phyloP scores from a whole-genome alignment of 495 filamentous ascomycete species.

The Lasiosphaeria ovina region DNA sequence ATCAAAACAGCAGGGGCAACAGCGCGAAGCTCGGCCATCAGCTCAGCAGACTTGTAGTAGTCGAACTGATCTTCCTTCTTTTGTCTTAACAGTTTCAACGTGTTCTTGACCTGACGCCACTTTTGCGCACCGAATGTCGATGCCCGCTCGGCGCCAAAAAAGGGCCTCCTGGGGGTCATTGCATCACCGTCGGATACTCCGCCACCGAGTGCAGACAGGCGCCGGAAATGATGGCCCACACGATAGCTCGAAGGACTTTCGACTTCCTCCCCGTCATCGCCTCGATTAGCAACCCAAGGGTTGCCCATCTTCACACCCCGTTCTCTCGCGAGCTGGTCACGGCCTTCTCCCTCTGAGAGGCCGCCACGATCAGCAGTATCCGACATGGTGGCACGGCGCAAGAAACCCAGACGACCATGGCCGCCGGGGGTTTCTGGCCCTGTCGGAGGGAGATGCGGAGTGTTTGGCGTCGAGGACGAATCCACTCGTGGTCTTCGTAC shows the following conservation, averaged over 20 bases:
- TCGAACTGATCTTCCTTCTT: slow-evolving; percentile 85
- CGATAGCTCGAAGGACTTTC: slow-evolving; percentile 54
- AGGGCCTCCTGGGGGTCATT: slow-evolving; percentile 46
- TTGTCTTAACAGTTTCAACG: slow-evolving; percentile 76
- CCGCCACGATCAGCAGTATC: slow-evolving; percentile 68
- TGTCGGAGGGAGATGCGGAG: slow-evolving; percentile 28
- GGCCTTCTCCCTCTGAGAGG: slow-evolving; percentile 86
- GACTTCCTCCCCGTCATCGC: slow-evolving; percentile 38
- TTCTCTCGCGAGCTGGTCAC: slow-evolving; percentile 61
- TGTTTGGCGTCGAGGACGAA: slow-evolving; percentile 40
- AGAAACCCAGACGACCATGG: slow-evolving; percentile 45
- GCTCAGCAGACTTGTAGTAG: slow-evolving; percentile 90
- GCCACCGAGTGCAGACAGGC: slow-evolving; percentile 69
- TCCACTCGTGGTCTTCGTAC: slow-evolving; percentile 53
- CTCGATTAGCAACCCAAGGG: slow-evolving; percentile 46
- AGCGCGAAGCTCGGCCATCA: slow-evolving; percentile 92
- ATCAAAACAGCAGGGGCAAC: slow-evolving; percentile 90
- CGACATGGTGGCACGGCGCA: slow-evolving; percentile 67
- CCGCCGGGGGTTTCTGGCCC: slow-evolving; percentile 31
- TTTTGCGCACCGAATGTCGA: slow-evolving; percentile 77
- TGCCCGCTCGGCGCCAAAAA: slow-evolving; percentile 61
- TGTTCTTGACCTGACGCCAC: slow-evolving; percentile 84
- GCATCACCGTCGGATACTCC: slow-evolving; percentile 54
- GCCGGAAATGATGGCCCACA: slow-evolving; percentile 69
- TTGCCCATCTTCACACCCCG: slow-evolving; percentile 55